Percentiles rank a stretch among this genome's conserved stretches.
phyloP scores from a whole-genome alignment of 2,329 filamentous ascomycete genomes.

The Juglanconis juglandina region DNA sequence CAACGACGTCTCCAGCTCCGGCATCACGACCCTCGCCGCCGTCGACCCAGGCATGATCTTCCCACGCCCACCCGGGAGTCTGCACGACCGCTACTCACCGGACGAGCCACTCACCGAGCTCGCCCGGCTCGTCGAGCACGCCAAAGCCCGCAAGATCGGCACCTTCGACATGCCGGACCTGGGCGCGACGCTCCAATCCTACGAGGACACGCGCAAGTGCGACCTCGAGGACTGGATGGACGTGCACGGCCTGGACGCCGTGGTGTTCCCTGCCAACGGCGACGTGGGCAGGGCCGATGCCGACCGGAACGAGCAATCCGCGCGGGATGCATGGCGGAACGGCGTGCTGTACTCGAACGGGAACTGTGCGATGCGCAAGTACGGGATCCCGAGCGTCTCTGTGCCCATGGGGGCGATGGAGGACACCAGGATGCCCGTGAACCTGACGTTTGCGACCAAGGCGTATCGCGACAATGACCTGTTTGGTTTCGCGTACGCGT shows the following conservation, averaged over 20 bases:
- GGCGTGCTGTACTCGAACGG: constrained; percentile 54
- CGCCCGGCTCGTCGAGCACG: constrained; percentile 19
- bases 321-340: constrained; percentile 41
- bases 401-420: constrained; percentile 50
- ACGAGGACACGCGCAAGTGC: constrained; percentile 46
- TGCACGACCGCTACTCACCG: background rate
- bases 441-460: constrained; percentile 48
- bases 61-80: constrained; percentile 26
- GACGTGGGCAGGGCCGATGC: constrained; percentile 48
- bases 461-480: constrained; percentile 41
- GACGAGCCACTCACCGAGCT: background rate
- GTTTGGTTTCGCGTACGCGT: constrained; percentile 24
- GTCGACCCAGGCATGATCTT: constrained; percentile 39
- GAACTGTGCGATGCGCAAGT: constrained; percentile 49
- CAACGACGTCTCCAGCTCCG: constrained; percentile 28
- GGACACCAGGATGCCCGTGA: constrained; percentile 47
- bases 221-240: constrained; percentile 52
- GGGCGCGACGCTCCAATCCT: constrained; percentile 37
- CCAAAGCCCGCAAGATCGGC: constrained; percentile 10
- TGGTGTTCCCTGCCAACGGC: constrained; percentile 48
- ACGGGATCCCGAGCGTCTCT: constrained; percentile 52
- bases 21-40: constrained; percentile 32
- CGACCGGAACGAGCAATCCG: constrained; percentile 33
- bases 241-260: constrained; percentile 36
- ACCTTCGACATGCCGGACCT: constrained; percentile 41